Base-by-base conservation (phyloP, 148 eudicot genomes). In the Amaranthus palmeri region DNA sequence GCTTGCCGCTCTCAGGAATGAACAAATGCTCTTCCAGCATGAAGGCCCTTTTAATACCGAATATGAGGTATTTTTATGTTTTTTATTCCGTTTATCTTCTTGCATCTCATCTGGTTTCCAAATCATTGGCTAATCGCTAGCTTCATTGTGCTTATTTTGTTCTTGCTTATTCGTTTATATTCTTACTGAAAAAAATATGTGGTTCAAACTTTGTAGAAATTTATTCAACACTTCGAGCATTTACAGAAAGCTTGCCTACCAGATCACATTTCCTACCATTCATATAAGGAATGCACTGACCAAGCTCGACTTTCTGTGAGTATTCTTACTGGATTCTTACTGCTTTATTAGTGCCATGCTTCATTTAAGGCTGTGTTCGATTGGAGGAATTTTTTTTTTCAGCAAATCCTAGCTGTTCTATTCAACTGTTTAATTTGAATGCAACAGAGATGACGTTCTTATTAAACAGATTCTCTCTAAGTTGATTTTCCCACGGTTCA, bases 141-240 rank as follows among this genome's bases (percentile, higher is more conserved):
- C 2, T 64, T n/a, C 8, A 46, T 9, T 43, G 62, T 44, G 52
- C 44, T 73, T 45, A 50, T 52, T 3, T 3, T 43, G 48, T 47
- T 59, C 11, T 40, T 61, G 13, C 44, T 25, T 4, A 45, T 17
- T 44, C 40, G 36, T 25, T 25, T 4, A 46, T 25, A 8, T 5
- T 15, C 10, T 42, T 13, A 11, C 17, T 43, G 13, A 53, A 25
- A 25, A 25, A 25, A 25, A n/a, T 61, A 61, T 72, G 65, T 44
- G 41, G 45, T 72, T 72, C 60, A 12, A 25, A 65, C 50, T 25
- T 13, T 72, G 70, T 87, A 95, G 98, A 91, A 87, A 83, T 91
- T 95, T 79, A 67, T 80, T 54, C 98, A 95, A 85, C 98, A 88
- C 82, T 95, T 95, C 60, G 98, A 91, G 83, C 93, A 88, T 71